Evolutionary conservation across 1,284 basidiomycete species (phyloP).

Genomic region (Marasmius sp.): DNA sequence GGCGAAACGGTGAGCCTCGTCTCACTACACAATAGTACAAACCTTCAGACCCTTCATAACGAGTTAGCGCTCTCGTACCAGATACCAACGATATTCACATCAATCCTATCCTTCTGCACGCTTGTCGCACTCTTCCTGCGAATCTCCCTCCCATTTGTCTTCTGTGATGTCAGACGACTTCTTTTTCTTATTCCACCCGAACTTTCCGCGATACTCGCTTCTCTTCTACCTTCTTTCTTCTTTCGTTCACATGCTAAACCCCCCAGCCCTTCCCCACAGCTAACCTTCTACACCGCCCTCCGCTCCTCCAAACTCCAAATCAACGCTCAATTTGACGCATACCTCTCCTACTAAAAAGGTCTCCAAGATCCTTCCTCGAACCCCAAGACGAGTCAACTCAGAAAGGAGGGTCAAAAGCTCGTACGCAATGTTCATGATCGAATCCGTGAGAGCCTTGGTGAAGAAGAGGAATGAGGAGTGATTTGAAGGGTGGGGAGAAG

Average conservation of each 20-base stretch:
- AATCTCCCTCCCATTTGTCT: too few species aligned
- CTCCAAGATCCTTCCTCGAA: slow-evolving; percentile 64
- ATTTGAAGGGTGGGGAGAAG: not conserved
- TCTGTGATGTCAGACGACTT: too few species aligned
- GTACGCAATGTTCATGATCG: slow-evolving; percentile 74
- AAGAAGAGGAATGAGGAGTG: slow-evolving; percentile 61
- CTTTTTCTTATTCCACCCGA: too few species aligned
- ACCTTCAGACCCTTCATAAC: too few species aligned
- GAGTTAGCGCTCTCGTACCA: too few species aligned
- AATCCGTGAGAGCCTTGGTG: slow-evolving; percentile 70
- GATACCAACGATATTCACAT: too few species aligned
- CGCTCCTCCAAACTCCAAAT: slow-evolving; percentile 76
- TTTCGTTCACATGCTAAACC: not conserved
- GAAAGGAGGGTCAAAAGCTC: slow-evolving; percentile 75
- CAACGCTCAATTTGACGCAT: slow-evolving; percentile 76
- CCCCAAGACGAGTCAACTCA: slow-evolving; percentile 42
- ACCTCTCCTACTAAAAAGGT: slow-evolving; percentile 44
- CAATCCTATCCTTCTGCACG: too few species aligned
- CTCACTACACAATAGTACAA: too few species aligned
- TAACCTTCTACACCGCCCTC: slow-evolving; percentile 76
- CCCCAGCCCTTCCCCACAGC: too few species aligned
- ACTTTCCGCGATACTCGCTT: too few species aligned
- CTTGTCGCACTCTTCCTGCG: too few species aligned
- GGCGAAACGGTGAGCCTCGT: too few species aligned
- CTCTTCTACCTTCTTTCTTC: not conserved